Conservation (phyloP, 306 rosid genomes). For the Cicer cuneatum region DNA sequence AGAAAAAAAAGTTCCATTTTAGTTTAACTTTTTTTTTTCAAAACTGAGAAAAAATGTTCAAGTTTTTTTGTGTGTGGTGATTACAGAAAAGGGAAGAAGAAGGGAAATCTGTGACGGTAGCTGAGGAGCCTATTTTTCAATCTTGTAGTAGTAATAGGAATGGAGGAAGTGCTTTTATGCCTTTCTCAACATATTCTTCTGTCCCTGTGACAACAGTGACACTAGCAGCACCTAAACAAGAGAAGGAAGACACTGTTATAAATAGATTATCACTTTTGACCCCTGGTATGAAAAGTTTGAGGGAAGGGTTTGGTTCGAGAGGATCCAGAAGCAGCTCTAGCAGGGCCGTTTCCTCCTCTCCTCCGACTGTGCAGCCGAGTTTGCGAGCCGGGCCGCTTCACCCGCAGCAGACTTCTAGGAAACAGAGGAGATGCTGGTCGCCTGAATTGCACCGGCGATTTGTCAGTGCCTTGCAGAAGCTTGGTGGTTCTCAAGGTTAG, state of each 20-base stretch:
- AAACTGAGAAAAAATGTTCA: no score
- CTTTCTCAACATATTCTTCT: slow-evolving; percentile 62
- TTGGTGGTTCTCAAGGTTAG: slow-evolving; percentile 98
- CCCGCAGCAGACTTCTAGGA: slow-evolving; percentile 65
- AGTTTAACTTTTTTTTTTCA: slow-evolving; percentile 11
- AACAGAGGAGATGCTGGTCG: slow-evolving; percentile 98
- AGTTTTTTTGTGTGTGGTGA: slow-evolving; percentile 3
- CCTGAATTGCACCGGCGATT: slow-evolving; percentile 90
- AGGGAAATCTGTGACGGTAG: slow-evolving; percentile 44
- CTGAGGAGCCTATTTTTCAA: slow-evolving; percentile 57
- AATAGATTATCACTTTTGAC: slow-evolving; percentile 72
- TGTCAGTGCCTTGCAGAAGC: slow-evolving; percentile 88
- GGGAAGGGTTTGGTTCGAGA: slow-evolving; percentile 64
- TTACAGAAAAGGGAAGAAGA: slow-evolving; percentile 64
- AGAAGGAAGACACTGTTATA: slow-evolving; percentile 63
- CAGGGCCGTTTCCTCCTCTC: slow-evolving; percentile 59
- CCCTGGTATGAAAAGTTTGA: slow-evolving; percentile 61
- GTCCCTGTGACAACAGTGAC: slow-evolving; percentile 47
- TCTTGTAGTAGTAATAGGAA: slow-evolving; percentile 56
- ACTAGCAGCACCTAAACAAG: slow-evolving; percentile 55
- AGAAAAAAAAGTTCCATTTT: neutral
- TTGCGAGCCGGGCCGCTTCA: slow-evolving; percentile 49
- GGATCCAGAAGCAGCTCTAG: slow-evolving; percentile 61
- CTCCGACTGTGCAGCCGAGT: slow-evolving; percentile 55
- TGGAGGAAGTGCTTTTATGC: slow-evolving; percentile 61